A percentile compares a stretch with the other conserved stretches of the same genome.
Conservation (phyloP, 2,329 filamentous ascomycete species). For the Alternaria hordeiaustralica region DNA sequence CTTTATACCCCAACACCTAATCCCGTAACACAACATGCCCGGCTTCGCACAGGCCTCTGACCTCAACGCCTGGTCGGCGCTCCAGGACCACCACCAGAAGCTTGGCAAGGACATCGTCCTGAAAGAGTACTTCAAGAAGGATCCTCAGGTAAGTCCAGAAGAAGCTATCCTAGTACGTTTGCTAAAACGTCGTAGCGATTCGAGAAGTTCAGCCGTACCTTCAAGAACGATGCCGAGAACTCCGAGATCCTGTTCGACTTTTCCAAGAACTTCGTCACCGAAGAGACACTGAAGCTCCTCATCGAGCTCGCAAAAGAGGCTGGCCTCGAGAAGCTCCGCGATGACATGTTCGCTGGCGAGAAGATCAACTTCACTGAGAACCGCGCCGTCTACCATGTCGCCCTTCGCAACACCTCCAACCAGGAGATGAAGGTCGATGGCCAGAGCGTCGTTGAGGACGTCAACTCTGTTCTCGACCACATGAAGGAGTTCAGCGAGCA, state of each 20-base stretch:
- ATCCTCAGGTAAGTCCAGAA: constrained; percentile 60
- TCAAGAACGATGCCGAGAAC: constrained; percentile 77
- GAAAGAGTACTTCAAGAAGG: constrained; percentile 89
- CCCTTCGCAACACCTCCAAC: constrained; percentile 87
- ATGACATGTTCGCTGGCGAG: constrained; percentile 96
- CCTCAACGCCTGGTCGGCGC: constrained; percentile 84
- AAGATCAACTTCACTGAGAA: constrained; percentile 99
- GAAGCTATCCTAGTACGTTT: neutral
- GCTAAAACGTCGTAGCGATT: constrained; percentile 67
- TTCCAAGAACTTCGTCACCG: constrained; percentile 97
- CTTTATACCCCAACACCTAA: constrained; percentile 25
- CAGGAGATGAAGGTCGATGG: constrained; percentile 85
- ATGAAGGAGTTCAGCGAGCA: constrained; percentile 99
- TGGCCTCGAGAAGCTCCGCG: constrained; percentile 87
- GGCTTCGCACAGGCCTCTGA: constrained; percentile 83
- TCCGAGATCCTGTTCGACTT: constrained; percentile 97
- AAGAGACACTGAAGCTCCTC: constrained; percentile 87
- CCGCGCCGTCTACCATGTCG: constrained; percentile 93
- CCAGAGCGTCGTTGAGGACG: constrained; percentile 91
- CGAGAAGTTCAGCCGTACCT: constrained; percentile 85
- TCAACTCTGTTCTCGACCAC: constrained; percentile 89
- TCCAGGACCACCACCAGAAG: constrained; percentile 86
- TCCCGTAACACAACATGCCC: constrained; percentile 54
- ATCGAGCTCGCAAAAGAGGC: constrained; percentile 92
- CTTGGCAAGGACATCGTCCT: constrained; percentile 89